A percentile compares a stretch with the other conserved stretches of the same genome.
These are phyloP conservation scores for Solanum chacoense DNA, from an alignment of 305 asterid genomes.

Conservation along the genomic window DNA sequence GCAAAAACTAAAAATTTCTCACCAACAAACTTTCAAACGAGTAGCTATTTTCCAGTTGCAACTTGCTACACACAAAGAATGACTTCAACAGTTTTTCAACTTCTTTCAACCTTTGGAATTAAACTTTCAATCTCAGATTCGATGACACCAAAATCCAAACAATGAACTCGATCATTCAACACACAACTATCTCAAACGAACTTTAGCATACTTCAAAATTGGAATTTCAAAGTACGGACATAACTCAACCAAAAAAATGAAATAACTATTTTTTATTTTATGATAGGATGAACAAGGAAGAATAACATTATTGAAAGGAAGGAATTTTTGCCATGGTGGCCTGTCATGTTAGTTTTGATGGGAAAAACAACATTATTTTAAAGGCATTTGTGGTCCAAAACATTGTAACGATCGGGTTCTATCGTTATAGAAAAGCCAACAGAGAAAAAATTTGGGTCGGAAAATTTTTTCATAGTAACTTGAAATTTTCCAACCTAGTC, in stretches of 20 bases:
- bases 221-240: neutral
- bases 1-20: neutral
- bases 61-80: neutral
- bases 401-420: neutral
- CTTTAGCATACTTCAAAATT: neutral
- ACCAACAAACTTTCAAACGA: neutral
- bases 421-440: no score
- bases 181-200: neutral
- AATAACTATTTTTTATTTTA: no score
- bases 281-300: neutral
- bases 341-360: neutral
- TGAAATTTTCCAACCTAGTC: no score
- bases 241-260: no score
- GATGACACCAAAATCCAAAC: neutral
- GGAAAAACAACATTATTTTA: neutral
- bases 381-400: neutral
- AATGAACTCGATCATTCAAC: neutral
- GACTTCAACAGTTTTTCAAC: neutral
- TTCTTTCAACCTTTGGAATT: neutral
- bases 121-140: neutral
- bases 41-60: neutral
- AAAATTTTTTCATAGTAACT: no score
- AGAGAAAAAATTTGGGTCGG: no score
- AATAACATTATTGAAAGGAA: neutral
- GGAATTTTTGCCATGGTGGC: neutral